Evolutionary conservation across 768 basidiomycete genomes (phyloP).

Genomic region (Lentinula boryana): DNA sequence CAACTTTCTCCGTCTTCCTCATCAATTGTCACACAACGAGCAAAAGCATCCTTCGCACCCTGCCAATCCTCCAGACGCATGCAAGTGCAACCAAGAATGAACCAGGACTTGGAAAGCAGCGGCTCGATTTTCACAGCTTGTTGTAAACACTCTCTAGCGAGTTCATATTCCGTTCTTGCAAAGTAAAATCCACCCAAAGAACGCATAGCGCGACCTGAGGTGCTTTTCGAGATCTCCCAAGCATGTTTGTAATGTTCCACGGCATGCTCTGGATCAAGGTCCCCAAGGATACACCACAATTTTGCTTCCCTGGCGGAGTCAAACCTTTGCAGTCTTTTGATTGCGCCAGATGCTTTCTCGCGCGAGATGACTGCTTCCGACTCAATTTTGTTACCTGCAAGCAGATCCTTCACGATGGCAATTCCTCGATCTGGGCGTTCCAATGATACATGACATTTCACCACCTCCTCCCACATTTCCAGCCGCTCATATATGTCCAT

Average conservation of each 20-base stretch:
- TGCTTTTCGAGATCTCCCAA: conserved; percentile 75
- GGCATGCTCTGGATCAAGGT: conserved; percentile 73
- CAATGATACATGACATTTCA: conserved; percentile 78
- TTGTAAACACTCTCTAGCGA: conserved; percentile 62
- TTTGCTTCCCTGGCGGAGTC: conserved; percentile 80
- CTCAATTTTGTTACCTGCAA: conserved; percentile 83
- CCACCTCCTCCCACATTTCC: conserved; percentile 99
- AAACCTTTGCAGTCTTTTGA: conserved; percentile 16
- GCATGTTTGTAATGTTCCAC: conserved; percentile 73
- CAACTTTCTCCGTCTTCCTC: conserved; percentile 98
- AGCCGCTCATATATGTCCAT: conserved; percentile 90
- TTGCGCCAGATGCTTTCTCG: conserved; percentile 43
- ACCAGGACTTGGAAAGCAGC: conserved; percentile 84
- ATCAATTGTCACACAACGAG: conserved; percentile 82
- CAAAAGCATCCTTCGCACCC: conserved; percentile 78
- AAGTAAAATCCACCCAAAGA: conserved; percentile 86
- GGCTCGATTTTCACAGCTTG: conserved; percentile 87
- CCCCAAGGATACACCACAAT: conserved; percentile 92
- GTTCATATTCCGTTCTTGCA: conserved; percentile 52
- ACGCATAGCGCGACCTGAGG: conserved; percentile 87
- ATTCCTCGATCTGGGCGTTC: conserved; percentile 77
- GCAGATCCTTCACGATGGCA: conserved; percentile 74
- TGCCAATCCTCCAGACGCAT: conserved; percentile 82
- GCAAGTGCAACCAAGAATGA: conserved; percentile 89
- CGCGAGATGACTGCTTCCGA: conserved; percentile 62